Percentiles rank a stretch among this genome's conserved stretches.
Evolutionary conservation across 192 early-diverging fungal species (phyloP).

Genomic region (Borealophlyctis nickersoniae): DNA sequence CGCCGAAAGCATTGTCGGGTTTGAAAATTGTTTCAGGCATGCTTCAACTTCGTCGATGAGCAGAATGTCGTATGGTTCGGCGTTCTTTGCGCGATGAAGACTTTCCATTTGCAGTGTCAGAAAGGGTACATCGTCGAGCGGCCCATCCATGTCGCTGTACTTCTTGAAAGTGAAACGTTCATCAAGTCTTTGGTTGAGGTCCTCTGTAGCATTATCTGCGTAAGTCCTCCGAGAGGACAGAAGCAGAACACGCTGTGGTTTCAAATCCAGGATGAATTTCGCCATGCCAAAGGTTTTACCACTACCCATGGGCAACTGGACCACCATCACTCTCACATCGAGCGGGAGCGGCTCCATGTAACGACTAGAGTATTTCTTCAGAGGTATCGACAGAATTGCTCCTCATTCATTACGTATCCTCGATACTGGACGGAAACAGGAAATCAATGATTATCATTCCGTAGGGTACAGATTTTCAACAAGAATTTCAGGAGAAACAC

Average conservation of each 20-base stretch:
- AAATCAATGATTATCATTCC: too few relatives aligned
- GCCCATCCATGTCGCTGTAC: slow-evolving; percentile 6
- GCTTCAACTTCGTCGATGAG: slow-evolving; percentile 14
- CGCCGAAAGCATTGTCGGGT: slow-evolving; percentile 7
- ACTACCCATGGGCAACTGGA: slow-evolving; percentile 6
- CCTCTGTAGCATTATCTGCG: slow-evolving; percentile 2
- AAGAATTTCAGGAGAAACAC: too few relatives aligned
- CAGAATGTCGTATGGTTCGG: slow-evolving; percentile 10
- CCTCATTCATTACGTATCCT: too few relatives aligned
- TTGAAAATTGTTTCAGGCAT: slow-evolving; percentile 14
- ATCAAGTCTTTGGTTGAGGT: slow-evolving; percentile 4
- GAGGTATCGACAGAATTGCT: too few relatives aligned
- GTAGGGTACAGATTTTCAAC: too few relatives aligned
- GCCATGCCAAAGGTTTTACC: slow-evolving; percentile 11
- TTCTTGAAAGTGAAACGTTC: slow-evolving; percentile 1
- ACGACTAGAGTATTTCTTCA: background rate
- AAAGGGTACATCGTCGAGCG: slow-evolving; percentile 4
- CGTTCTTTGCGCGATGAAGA: slow-evolving; percentile 7
- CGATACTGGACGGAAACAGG: too few relatives aligned
- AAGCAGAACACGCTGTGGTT: slow-evolving; percentile 7
- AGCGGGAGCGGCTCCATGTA: slow-evolving; percentile 9
- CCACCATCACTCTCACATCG: slow-evolving; percentile 3
- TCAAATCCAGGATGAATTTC: background rate
- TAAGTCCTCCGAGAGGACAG: slow-evolving; percentile 8
- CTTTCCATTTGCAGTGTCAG: slow-evolving; percentile 19